Conservation (phyloP, 176 grass and related monocot species). For the Triticum turgidum region DNA sequence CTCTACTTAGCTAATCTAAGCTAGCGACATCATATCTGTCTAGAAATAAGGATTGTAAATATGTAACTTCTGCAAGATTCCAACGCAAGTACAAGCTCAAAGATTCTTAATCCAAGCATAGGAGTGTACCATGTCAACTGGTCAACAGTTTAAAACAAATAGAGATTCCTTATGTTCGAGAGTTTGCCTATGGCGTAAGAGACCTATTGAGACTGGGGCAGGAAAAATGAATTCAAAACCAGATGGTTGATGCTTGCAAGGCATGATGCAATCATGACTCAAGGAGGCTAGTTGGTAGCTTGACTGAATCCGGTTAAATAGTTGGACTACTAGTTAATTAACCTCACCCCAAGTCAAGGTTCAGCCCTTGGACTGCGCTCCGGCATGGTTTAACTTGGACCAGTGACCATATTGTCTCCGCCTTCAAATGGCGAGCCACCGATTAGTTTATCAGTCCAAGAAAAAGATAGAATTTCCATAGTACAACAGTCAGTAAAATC, state of each 20-base stretch:
- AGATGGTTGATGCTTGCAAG: conserved; percentile 26
- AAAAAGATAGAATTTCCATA: neutral
- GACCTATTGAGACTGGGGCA: neutral
- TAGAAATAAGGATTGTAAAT: neutral
- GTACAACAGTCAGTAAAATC: neutral
- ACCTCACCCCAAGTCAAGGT: conserved; percentile 33
- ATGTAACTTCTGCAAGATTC: conserved; percentile 25
- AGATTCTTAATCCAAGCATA: neutral
- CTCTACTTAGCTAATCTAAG: neutral
- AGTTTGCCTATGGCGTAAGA: neutral
- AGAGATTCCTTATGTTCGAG: no score
- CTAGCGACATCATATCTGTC: neutral
- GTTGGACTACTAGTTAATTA: conserved; percentile 8
- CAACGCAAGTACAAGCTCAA: conserved; percentile 15
- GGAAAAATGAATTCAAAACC: neutral
- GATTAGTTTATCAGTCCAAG: conserved; percentile 14
- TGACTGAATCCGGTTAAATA: conserved; percentile 42
- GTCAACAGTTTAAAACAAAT: neutral
- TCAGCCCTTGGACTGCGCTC: conserved; percentile 42
- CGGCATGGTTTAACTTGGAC: conserved; percentile 40
- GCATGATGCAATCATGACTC: conserved; percentile 24
- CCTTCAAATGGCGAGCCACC: conserved; percentile 6
- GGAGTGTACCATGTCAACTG: neutral
- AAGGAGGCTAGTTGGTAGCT: neutral
- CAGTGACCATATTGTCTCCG: conserved; percentile 21